These are phyloP conservation scores for Diaporthe sp. DNA, from an alignment of 2,329 filamentous ascomycete genomes.

Conservation along the genomic window DNA sequence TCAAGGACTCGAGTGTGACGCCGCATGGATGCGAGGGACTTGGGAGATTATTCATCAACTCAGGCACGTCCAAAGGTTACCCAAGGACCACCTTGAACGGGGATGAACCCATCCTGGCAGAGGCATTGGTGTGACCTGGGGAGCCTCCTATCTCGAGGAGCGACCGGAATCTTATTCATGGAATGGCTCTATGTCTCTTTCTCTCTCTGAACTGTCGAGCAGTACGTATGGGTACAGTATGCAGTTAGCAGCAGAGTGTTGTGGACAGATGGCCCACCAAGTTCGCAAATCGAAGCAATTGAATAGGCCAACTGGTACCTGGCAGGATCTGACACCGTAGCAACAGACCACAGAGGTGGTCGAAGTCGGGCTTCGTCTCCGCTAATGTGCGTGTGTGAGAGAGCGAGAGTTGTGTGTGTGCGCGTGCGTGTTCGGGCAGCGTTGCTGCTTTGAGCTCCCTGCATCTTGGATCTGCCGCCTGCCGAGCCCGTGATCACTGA, in stretches of 20 bases:
- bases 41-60: constrained; percentile 27
- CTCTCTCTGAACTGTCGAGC: background rate
- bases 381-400: background rate
- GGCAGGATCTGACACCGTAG: constrained; percentile 12
- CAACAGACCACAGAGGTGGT: background rate
- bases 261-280: background rate
- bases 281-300: background rate
- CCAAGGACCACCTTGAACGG: constrained; percentile 25
- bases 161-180: constrained; percentile 9
- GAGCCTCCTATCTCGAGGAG: constrained; percentile 20
- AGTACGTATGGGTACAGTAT: background rate
- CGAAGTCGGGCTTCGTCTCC: constrained; percentile 1
- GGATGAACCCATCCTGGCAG: constrained; percentile 27
- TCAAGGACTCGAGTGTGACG: background rate
- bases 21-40: background rate
- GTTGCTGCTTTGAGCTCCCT: constrained; percentile 32
- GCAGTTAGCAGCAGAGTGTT: background rate
- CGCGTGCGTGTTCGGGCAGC: constrained; percentile 8
- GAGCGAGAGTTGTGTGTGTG: background rate
- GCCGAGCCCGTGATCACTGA: constrained; percentile 29
- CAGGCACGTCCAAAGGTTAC: constrained; percentile 7
- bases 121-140: constrained; percentile 12
- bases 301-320: constrained; percentile 2
- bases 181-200: background rate
- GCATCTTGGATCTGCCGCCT: constrained; percentile 32